A percentile compares a stretch with the other conserved stretches of the same genome.
These are phyloP conservation scores for Epichloe gansuensis DNA, from an alignment of 2,329 filamentous ascomycete species.

Conservation along the genomic window DNA sequence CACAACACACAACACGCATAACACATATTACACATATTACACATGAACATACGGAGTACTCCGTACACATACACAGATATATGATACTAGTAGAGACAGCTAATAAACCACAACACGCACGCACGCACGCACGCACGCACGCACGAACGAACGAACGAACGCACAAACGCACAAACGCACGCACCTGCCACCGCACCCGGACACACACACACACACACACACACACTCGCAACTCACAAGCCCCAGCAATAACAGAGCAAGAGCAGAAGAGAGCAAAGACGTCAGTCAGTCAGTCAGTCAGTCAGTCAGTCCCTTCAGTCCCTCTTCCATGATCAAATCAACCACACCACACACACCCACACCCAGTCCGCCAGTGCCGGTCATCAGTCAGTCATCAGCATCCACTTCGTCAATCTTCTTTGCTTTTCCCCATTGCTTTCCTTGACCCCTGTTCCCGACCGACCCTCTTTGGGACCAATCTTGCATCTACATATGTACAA, in stretches of 20 bases:
- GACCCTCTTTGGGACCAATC: slow-evolving; percentile 4
- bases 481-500: slow-evolving; percentile 4
- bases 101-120: neutral
- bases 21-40: no score
- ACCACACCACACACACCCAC: slow-evolving; percentile 2
- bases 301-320: no score
- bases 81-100: no score
- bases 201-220: neutral
- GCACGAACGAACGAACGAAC: neutral
- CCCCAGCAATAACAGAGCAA: neutral
- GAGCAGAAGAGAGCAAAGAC: no score
- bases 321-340: no score
- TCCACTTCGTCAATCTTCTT: neutral
- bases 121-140: neutral
- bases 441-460: slow-evolving; percentile 7
- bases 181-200: neutral
- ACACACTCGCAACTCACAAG: slow-evolving; percentile 5
- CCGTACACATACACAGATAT: no score
- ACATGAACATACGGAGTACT: no score
- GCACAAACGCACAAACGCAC: neutral
- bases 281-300: no score
- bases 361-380: slow-evolving; percentile 7
- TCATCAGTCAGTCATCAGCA: neutral
- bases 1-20: no score
- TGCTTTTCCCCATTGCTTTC: slow-evolving; percentile 1